phyloP scores from a whole-genome alignment of 768 basidiomycete species.

The Rhodotorula graminis region DNA sequence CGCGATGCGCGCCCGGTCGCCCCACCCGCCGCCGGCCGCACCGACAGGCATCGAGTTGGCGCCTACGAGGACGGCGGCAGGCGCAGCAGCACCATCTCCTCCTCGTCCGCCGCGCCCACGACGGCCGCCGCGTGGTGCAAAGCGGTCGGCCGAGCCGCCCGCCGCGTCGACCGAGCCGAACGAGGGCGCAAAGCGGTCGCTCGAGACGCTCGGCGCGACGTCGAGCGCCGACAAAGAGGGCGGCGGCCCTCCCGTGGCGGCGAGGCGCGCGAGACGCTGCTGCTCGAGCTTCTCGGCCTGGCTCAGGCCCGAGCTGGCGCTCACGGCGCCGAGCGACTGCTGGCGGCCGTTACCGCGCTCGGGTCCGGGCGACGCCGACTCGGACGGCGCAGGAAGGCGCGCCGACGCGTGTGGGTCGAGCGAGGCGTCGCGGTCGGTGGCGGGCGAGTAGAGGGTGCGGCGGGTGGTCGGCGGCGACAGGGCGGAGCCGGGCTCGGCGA shows the following conservation, averaged over 20 bases:
- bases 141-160: not conserved
- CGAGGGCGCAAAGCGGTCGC: not conserved
- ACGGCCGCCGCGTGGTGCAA: not conserved
- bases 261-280: slow-evolving; percentile 13
- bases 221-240: not conserved
- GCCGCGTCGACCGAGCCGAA: too few relatives aligned
- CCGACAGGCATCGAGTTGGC: not conserved
- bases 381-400: not conserved
- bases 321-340: not conserved
- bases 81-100: not conserved
- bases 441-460: not conserved
- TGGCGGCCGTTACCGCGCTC: not conserved
- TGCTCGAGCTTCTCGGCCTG: slow-evolving; percentile 6
- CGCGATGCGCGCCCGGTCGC: not conserved
- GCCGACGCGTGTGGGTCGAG: not conserved
- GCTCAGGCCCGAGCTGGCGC: slow-evolving; percentile 1
- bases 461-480: not conserved
- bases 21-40: not conserved
- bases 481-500: not conserved
- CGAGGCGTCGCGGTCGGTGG: slow-evolving; percentile 5
- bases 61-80: not conserved
- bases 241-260: not conserved
- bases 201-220: not conserved
- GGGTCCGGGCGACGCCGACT: not conserved
- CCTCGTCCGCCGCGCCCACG: not conserved